These are phyloP conservation scores for Cytospora mali DNA, from an alignment of 2,329 filamentous ascomycete species.

Conservation along the genomic window DNA sequence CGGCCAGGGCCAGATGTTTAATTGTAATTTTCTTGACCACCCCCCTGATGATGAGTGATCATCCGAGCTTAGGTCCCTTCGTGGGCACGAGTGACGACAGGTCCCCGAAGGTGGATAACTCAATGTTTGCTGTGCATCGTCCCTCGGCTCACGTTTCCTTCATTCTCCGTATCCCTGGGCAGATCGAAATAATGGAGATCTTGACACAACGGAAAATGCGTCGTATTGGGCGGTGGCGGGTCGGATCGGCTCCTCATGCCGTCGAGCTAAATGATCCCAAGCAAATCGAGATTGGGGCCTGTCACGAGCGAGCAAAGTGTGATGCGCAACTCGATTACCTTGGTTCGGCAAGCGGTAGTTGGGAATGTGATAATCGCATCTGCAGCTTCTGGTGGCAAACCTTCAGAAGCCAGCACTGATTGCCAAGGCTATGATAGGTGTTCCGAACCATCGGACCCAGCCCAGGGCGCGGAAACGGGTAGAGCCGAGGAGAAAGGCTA, in stretches of 20 bases:
- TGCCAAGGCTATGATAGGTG: neutral
- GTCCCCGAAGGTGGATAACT: constrained; percentile 13
- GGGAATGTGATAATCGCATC: neutral
- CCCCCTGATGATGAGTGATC: constrained; percentile 6
- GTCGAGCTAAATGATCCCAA: neutral
- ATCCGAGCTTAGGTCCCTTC: constrained; percentile 16
- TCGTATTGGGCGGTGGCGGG: neutral
- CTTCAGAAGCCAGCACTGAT: neutral
- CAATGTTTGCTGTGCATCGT: constrained; percentile 12
- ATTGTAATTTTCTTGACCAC: constrained; percentile 15
- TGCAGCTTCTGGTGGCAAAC: neutral
- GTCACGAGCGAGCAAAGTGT: neutral
- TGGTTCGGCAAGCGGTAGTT: constrained; percentile 1
- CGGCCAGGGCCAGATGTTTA: constrained; percentile 19
- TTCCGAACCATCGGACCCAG: constrained; percentile 10
- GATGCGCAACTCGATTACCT: neutral
- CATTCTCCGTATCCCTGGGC: constrained; percentile 2
- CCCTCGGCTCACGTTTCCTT: constrained; percentile 11
- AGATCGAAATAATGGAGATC: constrained; percentile 18
- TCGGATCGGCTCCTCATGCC: neutral
- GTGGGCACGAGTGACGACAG: constrained; percentile 18
- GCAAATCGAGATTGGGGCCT: neutral
- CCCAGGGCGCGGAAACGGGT: constrained; percentile 16
- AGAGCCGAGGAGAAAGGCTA: constrained; percentile 16
- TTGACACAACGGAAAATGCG: neutral